These are phyloP conservation scores for Hirsutella thompsonii DNA, from an alignment of 2,329 filamentous ascomycete species.

Conservation along the genomic window DNA sequence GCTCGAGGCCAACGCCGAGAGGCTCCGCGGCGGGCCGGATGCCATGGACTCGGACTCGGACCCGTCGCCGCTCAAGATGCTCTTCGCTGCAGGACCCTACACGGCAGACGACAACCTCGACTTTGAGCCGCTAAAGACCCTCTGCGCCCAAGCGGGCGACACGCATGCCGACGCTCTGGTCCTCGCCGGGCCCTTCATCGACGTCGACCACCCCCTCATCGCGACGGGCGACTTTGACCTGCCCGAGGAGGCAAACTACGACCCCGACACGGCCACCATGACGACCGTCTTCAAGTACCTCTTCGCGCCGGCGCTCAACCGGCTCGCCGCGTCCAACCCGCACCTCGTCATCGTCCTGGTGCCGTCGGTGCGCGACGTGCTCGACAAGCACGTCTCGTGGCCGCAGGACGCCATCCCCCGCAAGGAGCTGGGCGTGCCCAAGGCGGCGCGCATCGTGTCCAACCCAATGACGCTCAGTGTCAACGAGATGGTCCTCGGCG, in stretches of 20 bases:
- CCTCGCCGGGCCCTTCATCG: conserved; percentile 77
- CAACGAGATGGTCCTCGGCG: conserved; percentile 74
- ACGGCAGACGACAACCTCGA: conserved; percentile 86
- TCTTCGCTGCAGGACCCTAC: conserved; percentile 79
- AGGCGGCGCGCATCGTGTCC: conserved; percentile 63
- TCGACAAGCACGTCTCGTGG: conserved; percentile 78
- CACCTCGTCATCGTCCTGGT: conserved; percentile 68
- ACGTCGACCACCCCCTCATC: conserved; percentile 80
- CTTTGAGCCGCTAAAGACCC: conserved; percentile 72
- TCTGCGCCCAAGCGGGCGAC: conserved; percentile 67
- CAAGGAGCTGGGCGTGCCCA: conserved; percentile 68
- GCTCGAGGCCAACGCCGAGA: conserved; percentile 56
- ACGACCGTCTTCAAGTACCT: conserved; percentile 71
- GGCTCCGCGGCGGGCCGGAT: conserved; percentile 51
- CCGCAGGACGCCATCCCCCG: conserved; percentile 51
- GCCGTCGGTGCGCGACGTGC: conserved; percentile 71
- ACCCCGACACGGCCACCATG: conserved; percentile 71
- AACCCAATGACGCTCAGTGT: conserved; percentile 84
- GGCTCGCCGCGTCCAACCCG: conserved; percentile 58
- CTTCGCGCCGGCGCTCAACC: conserved; percentile 60
- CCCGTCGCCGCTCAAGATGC: conserved; percentile 57
- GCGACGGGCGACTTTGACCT: conserved; percentile 70
- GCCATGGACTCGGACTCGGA: conserved; percentile 40
- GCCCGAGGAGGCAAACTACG: conserved; percentile 49
- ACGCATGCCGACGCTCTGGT: conserved; percentile 67